Evolutionary conservation across 164 flowering plant genomes (phyloP), one percentile per base, ranked within the genome.

Genomic region (Stephania cephalantha): DNA sequence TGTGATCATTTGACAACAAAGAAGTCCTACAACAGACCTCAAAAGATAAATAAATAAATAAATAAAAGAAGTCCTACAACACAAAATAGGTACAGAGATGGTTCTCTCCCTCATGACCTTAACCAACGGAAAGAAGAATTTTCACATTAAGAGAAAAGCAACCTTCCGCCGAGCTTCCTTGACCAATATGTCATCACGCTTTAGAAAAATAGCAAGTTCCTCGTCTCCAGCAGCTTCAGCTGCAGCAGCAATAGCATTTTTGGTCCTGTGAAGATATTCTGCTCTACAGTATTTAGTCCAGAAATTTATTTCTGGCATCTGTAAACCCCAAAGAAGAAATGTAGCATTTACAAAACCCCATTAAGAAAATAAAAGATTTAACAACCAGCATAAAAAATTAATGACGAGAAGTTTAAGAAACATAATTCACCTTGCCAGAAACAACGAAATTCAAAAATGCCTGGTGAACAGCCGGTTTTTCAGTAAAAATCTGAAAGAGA

Each of bases 211-310:
- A 73, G 95, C 98, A 78, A 94, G 98, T 72, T 92, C 95, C 83
- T 92, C 98, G 84, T 96, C 99, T 83, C 90, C 98, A 79, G 98
- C 99, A 78, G 98, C 99, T 86, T 94, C 99, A 46, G 99, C 99
- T 44, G 92, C 97, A 50, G 94, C 97, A 81, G 94, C 93, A 79
- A 84, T 76, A 73, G 83, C 75, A 82, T 91, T 94, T 85, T 83
- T 90, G 12, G 91, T 86, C 76, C 90, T 87, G 75, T 91, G 91
- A 69, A 94, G 94, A 81, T 85, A 92, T 82, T 92, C 95, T 73
- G 98, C 99, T 88, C 90, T 87, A 79, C 87, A 94, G 81, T 94
- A 96, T 79, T 96, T 96, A 48, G 84, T 88, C 98, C 99, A 96
- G 79, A 96, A 96, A 70, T 90, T 94, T 79, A 80, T 87, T 77